These are phyloP conservation scores for Wickerhamomyces sp. DNA, from an alignment of 1,139 yeast genomes.

Conservation along the genomic window DNA sequence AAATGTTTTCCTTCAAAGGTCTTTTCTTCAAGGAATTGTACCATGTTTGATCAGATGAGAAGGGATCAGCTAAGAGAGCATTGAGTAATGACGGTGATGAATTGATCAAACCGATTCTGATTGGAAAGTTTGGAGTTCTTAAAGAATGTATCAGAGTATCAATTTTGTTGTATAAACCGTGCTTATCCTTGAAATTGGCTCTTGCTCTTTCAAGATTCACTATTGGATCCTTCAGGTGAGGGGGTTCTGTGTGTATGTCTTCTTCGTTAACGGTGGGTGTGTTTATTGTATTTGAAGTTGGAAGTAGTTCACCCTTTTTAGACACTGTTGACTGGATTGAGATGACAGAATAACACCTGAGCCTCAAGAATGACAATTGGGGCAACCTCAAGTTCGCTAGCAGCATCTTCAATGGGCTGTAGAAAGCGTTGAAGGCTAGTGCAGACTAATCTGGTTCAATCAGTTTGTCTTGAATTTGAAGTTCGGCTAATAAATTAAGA, in stretches of 20 bases:
- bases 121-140: constrained; percentile 12
- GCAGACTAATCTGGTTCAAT: too few species aligned
- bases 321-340: background rate
- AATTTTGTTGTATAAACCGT: constrained; percentile 18
- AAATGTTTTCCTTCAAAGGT: constrained; percentile 1
- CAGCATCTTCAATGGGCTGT: too few species aligned
- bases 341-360: too few species aligned
- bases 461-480: too few species aligned
- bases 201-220: constrained; percentile 8
- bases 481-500: too few species aligned
- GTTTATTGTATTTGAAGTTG: background rate
- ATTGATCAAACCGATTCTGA: constrained; percentile 21
- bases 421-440: too few species aligned
- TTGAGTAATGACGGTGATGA: constrained; percentile 17
- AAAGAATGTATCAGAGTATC: constrained; percentile 8
- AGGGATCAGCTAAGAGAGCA: constrained; percentile 21
- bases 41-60: constrained; percentile 23
- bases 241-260: background rate
- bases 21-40: constrained; percentile 13
- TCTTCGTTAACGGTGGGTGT: background rate
- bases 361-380: too few species aligned
- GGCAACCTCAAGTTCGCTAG: too few species aligned
- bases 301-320: background rate
- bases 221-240: constrained; percentile 7
- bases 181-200: constrained; percentile 12